Conservation (phyloP, 192 early-diverging fungal species). For the Coemansia sp. region DNA sequence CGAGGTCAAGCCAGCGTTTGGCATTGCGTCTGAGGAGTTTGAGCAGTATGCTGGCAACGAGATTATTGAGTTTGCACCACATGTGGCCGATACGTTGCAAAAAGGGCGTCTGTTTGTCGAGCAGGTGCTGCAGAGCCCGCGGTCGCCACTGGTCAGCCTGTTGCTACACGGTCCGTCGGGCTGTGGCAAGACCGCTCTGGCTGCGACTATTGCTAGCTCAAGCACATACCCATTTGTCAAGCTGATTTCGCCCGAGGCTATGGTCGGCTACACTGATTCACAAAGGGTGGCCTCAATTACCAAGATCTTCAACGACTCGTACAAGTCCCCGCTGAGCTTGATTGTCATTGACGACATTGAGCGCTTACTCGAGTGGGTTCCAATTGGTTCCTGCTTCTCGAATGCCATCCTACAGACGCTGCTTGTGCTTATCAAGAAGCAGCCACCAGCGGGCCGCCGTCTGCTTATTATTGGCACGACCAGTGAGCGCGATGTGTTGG, state of each 20-base stretch:
- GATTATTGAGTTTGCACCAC: conserved; percentile 74
- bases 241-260: conserved; percentile 90
- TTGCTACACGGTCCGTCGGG: conserved; percentile 85
- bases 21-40: conserved; percentile 88
- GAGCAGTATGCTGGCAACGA: conserved; percentile 79
- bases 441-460: conserved; percentile 77
- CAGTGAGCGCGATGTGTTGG: conserved; percentile 70
- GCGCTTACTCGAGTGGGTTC: conserved; percentile 90
- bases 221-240: conserved; percentile 96
- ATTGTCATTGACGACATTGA: conserved; percentile 96
- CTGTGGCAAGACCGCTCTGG: conserved; percentile 92
- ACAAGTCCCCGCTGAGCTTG: conserved; percentile 90
- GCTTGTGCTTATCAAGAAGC: conserved; percentile 87
- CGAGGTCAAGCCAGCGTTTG: conserved; percentile 93
- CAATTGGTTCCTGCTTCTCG: conserved; percentile 93
- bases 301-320: conserved; percentile 96
- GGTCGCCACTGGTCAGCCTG: conserved; percentile 89
- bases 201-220: conserved; percentile 88
- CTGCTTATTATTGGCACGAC: conserved; percentile 93
- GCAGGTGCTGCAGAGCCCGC: conserved; percentile 71
- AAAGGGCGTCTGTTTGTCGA: conserved; percentile 63
- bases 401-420: conserved; percentile 90
- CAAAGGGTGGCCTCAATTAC: conserved; percentile 84
- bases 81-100: conserved; percentile 59
- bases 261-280: conserved; percentile 87